Conservation (phyloP, 768 basidiomycete genomes). For the Strobilomyces echinocephalus region DNA sequence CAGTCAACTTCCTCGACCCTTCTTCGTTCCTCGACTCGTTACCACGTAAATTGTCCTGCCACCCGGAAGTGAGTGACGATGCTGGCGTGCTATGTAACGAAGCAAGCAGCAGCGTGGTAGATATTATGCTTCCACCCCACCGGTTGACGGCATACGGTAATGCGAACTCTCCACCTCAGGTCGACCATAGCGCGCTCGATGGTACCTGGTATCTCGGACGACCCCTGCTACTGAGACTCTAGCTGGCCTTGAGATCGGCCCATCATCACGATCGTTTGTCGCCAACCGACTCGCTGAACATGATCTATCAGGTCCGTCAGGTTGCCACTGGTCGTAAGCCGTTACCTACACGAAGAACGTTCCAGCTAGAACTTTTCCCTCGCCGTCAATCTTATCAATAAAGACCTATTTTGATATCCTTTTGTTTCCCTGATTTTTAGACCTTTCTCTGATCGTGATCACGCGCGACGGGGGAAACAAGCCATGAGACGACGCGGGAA, state of each 20-base stretch:
- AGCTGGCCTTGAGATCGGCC: neutral
- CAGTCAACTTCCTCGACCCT: neutral
- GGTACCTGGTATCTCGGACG: neutral
- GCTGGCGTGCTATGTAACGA: conserved; percentile 2
- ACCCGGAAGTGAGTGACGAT: conserved; percentile 1
- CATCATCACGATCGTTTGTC: neutral
- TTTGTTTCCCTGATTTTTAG: neutral
- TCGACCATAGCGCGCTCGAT: neutral
- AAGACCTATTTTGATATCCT: neutral
- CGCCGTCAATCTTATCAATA: conserved; percentile 3
- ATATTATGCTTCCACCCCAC: neutral
- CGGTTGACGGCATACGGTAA: conserved; percentile 9
- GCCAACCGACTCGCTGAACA: neutral
- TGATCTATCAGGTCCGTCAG: too few species aligned
- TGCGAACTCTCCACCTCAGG: neutral
- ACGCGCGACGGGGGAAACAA: neutral
- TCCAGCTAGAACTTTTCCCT: conserved; percentile 10
- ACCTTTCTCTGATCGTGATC: neutral
- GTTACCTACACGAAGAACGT: conserved; percentile 12
- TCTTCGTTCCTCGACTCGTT: conserved; percentile 13
- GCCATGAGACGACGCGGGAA: conserved; percentile 4
- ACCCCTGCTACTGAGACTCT: neutral
- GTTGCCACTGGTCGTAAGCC: conserved; percentile 6
- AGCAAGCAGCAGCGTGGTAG: neutral
- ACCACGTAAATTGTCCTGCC: conserved; percentile 7